Evolutionary conservation across 2,329 filamentous ascomycete species (phyloP), one percentile per base, ranked within the genome.

Genomic region (Xylaria sp.): DNA sequence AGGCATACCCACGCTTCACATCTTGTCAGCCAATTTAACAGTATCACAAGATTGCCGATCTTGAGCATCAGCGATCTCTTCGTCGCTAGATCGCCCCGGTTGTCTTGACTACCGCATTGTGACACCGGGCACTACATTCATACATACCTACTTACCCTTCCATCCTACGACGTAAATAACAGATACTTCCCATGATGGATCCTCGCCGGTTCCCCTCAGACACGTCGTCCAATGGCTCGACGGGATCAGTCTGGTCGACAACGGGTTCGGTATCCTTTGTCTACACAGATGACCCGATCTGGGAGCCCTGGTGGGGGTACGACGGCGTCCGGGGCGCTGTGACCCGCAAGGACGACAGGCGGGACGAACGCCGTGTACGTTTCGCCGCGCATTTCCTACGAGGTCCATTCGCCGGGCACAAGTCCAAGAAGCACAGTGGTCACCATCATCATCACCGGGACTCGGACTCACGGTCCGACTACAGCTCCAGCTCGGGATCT

Each of bases 321-420:
- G 66, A 74, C 51, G 76, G 75, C 65, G 62, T 77, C 28, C 70
- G 70, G 25, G 76, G 75, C 62, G 76, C 75, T 58, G 78, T 79
- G 6, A 78, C 74, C 18, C 76, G 77, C 28, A 70, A 65, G 65
- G 61, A 68, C n/a, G 74, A 76, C 68, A 71, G 68, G 9, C 69
- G 63, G 12, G 75, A 78, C 54, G 73, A 76, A 62, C 54, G 32
- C 15, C 73, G 74, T 60, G 41, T 68, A 18, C 74, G 74, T 15
- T 51, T 78, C 67, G 76, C 76, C 13, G 73, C 76, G 4, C 78
- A 79, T 69, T 58, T 79, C 39, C 67, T 78, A 39, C 75, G 75
- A 39, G 78, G 78, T 13, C 78, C 78, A 3, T 78, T 79, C 56
- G 78, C 76, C 12, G 72, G 71, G 50, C 61, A 65, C 39, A 68